Conservation (phyloP, 768 basidiomycete genomes). For the Boletus sp. region DNA sequence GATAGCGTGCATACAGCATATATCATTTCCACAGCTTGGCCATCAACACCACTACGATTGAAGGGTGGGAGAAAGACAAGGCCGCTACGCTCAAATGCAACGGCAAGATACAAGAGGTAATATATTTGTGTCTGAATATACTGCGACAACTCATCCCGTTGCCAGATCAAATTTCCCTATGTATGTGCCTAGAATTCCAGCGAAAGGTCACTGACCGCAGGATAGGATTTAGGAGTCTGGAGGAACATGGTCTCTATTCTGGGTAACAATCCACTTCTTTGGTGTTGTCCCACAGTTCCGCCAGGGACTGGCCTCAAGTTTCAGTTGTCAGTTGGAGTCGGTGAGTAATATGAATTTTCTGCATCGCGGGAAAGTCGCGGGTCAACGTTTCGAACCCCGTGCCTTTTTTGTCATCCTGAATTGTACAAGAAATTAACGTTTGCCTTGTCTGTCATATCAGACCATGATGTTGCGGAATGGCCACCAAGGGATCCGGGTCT, state of each 20-base stretch:
- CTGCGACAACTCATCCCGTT: constrained; percentile 1
- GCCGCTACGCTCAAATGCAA: constrained; percentile 78
- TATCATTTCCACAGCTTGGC: constrained; percentile 81
- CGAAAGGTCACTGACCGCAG: constrained; percentile 8
- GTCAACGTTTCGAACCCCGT: constrained; percentile 4
- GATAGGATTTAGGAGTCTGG: constrained; percentile 72
- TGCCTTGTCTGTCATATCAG: constrained; percentile 26
- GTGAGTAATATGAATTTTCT: constrained; percentile 65
- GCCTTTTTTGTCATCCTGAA: not conserved
- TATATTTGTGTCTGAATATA: constrained; percentile 1
- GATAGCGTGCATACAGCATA: constrained; percentile 45
- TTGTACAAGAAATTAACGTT: constrained; percentile 4
- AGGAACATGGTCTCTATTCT: constrained; percentile 76
- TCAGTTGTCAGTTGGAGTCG: constrained; percentile 63
- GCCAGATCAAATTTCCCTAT: constrained; percentile 88
- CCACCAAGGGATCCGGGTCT: constrained; percentile 66
- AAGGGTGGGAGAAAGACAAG: constrained; percentile 97
- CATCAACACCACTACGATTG: constrained; percentile 91
- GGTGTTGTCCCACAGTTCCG: constrained; percentile 76
- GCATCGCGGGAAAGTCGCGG: constrained; percentile 8
- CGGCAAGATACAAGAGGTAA: constrained; percentile 80
- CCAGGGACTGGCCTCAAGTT: constrained; percentile 76
- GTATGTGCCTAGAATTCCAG: constrained; percentile 41
- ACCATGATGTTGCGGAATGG: constrained; percentile 48
- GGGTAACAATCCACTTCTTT: constrained; percentile 68